These are phyloP conservation scores for Schrenkiella parvula DNA, from an alignment of 345 rosid species.

Conservation along the genomic window DNA sequence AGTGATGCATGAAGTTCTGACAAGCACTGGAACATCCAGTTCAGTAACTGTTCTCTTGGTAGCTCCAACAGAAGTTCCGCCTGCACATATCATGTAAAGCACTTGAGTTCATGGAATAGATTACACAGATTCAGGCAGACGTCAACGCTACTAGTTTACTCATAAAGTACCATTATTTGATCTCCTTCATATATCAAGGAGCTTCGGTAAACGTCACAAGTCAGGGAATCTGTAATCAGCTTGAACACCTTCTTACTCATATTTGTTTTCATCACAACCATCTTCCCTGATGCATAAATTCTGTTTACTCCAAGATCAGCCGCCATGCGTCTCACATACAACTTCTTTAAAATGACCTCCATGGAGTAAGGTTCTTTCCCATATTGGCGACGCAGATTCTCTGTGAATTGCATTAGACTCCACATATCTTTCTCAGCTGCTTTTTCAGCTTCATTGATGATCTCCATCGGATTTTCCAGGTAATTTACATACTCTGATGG, in stretches of 20 bases:
- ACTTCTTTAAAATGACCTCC: slow-evolving; percentile 86
- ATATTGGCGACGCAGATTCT: slow-evolving; percentile 73
- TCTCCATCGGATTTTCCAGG: slow-evolving; percentile 82
- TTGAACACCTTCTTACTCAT: slow-evolving; percentile 78
- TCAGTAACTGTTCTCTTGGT: slow-evolving; percentile 80
- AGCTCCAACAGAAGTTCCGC: slow-evolving; percentile 95
- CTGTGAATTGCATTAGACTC: slow-evolving; percentile 87
- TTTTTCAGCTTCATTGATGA: slow-evolving; percentile 71
- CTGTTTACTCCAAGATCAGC: slow-evolving; percentile 86
- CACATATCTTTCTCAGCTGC: slow-evolving; percentile 81
- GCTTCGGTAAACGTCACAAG: slow-evolving; percentile 60
- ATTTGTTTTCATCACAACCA: slow-evolving; percentile 81
- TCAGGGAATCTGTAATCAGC: slow-evolving; percentile 74
- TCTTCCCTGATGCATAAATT: slow-evolving; percentile 78
- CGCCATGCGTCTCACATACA: slow-evolving; percentile 91
- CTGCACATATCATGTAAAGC: slow-evolving; percentile 40
- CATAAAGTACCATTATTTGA: slow-evolving; percentile 63
- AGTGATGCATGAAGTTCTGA: slow-evolving; percentile 78
- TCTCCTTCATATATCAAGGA: slow-evolving; percentile 59
- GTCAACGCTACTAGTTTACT: neutral
- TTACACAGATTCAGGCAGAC: neutral
- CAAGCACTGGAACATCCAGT: slow-evolving; percentile 92
- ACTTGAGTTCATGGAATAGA: slow-evolving; percentile 2
- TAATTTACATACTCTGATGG: slow-evolving; percentile 89
- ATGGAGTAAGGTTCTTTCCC: slow-evolving; percentile 91